These are phyloP conservation scores for Sporothrix dimorphospora DNA, from an alignment of 2,329 filamentous ascomycete species.

Conservation along the genomic window DNA sequence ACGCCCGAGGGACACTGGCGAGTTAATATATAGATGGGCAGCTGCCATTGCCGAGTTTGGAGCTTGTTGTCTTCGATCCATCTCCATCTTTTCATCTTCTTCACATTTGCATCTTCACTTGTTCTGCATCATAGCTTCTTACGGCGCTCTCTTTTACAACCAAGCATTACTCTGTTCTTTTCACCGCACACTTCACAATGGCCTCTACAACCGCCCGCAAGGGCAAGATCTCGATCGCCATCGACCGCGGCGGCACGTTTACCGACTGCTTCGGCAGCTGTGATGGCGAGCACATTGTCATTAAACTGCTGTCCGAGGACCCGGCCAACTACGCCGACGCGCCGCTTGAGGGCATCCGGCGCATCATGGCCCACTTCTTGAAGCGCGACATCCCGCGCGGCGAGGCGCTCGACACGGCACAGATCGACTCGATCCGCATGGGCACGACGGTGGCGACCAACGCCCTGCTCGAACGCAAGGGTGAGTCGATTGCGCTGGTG, in stretches of 20 bases:
- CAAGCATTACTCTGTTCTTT: not conserved
- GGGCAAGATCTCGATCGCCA: slow-evolving; percentile 58
- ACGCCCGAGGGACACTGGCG: not conserved
- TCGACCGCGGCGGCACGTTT: slow-evolving; percentile 83
- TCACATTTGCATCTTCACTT: not conserved
- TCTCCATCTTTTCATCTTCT: not conserved
- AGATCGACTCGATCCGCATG: slow-evolving; percentile 92
- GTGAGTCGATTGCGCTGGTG: slow-evolving; percentile 83
- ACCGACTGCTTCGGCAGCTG: slow-evolving; percentile 89
- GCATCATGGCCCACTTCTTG: slow-evolving; percentile 79
- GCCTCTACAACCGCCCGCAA: slow-evolving; percentile 23
- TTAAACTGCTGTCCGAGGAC: slow-evolving; percentile 71
- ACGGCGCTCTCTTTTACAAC: not conserved
- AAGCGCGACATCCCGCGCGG: slow-evolving; percentile 77
- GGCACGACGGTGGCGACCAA: slow-evolving; percentile 95
- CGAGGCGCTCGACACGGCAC: slow-evolving; percentile 75
- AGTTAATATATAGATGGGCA: not conserved
- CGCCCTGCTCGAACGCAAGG: slow-evolving; percentile 85
- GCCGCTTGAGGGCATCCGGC: slow-evolving; percentile 85
- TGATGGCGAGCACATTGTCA: slow-evolving; percentile 45
- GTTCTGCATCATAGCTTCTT: not conserved
- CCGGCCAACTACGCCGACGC: slow-evolving; percentile 90
- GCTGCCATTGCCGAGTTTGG: not conserved
- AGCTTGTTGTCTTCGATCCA: not conserved
- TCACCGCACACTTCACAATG: not conserved